Conservation (phyloP, 1,139 yeast species). For the Pichia sp. region DNA sequence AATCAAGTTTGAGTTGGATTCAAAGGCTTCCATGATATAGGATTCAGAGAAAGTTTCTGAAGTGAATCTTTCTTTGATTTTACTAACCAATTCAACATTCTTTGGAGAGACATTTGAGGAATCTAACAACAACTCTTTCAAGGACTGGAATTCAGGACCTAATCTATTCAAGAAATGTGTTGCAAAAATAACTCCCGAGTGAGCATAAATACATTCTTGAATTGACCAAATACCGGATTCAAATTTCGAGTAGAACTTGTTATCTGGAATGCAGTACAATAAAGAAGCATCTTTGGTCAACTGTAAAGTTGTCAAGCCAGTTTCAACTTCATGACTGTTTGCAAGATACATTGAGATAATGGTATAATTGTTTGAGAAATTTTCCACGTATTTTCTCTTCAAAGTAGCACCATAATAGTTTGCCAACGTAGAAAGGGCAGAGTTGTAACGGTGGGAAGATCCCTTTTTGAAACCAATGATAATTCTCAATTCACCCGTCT, state of each 20-base stretch:
- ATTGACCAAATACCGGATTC: constrained; percentile 76
- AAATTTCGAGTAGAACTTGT: constrained; percentile 71
- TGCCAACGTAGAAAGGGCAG: constrained; percentile 83
- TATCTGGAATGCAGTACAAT: constrained; percentile 86
- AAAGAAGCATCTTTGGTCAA: constrained; percentile 92
- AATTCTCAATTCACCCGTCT: constrained; percentile 75
- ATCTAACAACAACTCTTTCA: constrained; percentile 49
- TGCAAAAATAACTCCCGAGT: constrained; percentile 87
- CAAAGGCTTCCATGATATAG: constrained; percentile 74
- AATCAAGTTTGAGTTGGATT: constrained; percentile 65
- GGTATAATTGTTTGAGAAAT: constrained; percentile 84
- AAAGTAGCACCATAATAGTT: constrained; percentile 84
- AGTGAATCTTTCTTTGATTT: constrained; percentile 84
- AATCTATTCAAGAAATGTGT: constrained; percentile 91
- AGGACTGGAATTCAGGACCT: constrained; percentile 82
- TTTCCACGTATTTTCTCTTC: constrained; percentile 90
- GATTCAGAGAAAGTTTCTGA: constrained; percentile 91
- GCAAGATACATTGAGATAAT: constrained; percentile 82
- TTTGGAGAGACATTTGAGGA: constrained; percentile 56
- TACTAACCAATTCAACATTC: constrained; percentile 71
- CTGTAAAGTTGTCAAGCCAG: constrained; percentile 79
- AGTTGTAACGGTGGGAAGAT: constrained; percentile 80
- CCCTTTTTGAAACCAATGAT: constrained; percentile 85
- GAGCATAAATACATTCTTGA: constrained; percentile 93
- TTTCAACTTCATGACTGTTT: constrained; percentile 45